Conservation (phyloP, 129 eudicot genomes). For the Arctium minus region DNA sequence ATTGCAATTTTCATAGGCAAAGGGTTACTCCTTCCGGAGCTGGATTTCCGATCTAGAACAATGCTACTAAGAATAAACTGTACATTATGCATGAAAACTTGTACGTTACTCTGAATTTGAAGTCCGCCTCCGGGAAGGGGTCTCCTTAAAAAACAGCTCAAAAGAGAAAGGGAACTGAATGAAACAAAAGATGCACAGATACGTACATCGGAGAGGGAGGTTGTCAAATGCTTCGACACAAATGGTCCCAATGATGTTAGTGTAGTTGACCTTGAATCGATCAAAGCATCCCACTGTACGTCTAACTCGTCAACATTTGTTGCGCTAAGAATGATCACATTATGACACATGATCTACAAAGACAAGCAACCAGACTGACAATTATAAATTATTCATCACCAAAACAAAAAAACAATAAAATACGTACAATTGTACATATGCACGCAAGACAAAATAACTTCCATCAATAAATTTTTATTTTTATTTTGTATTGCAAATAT, state of each 20-base stretch:
- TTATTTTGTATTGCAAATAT: background rate
- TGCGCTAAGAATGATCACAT: conserved; percentile 76
- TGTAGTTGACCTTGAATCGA: conserved; percentile 46
- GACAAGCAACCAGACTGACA: conserved; percentile 7
- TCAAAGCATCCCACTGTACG: conserved; percentile 69
- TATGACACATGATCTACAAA: conserved; percentile 85
- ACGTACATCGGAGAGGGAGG: conserved; percentile 78
- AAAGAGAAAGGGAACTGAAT: background rate
- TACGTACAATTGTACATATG: too few relatives aligned
- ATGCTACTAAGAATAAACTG: background rate
- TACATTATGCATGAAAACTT: background rate
- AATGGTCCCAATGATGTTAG: conserved; percentile 41
- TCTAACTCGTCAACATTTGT: conserved; percentile 72
- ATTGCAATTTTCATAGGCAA: too few relatives aligned
- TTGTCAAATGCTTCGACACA: conserved; percentile 52
- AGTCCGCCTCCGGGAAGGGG: background rate
- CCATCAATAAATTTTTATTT: too few relatives aligned
- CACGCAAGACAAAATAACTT: too few relatives aligned
- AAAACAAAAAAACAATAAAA: background rate
- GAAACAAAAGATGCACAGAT: background rate
- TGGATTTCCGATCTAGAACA: background rate
- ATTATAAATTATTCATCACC: background rate
- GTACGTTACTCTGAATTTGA: background rate
- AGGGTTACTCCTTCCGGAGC: too few relatives aligned
- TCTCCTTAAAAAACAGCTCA: background rate